A percentile compares a stretch with the other conserved stretches of the same genome.
Conservation (phyloP, 2,329 filamentous ascomycete species). For the Penicillium nordicum region DNA sequence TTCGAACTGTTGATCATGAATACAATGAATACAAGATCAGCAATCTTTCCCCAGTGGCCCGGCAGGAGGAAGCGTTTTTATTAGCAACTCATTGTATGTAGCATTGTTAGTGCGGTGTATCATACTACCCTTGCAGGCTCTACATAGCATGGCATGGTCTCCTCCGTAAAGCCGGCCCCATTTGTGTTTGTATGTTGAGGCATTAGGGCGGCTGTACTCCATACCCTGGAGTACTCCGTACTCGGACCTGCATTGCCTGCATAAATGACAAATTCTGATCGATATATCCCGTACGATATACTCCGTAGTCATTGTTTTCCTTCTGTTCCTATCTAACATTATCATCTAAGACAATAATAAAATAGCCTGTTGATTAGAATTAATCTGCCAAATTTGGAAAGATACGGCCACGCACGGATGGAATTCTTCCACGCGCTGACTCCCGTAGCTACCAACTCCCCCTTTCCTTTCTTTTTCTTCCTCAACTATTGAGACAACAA, state of each 20-base stretch:
- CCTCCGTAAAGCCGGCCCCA: not conserved
- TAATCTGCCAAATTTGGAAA: not conserved
- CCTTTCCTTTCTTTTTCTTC: not conserved
- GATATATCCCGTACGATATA: not conserved
- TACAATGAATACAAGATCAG: not conserved
- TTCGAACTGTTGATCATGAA: not conserved
- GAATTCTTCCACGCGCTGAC: not conserved
- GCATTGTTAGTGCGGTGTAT: not conserved
- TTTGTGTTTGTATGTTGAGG: not conserved
- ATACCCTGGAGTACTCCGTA: not conserved
- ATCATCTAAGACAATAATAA: not conserved
- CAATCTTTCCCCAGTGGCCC: not conserved
- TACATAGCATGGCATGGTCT: not conserved
- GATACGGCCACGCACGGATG: slow-evolving; percentile 2
- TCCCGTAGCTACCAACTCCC: not conserved
- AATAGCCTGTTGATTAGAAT: not conserved
- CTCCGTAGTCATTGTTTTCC: not conserved
- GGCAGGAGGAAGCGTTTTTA: not conserved
- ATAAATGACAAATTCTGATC: not conserved
- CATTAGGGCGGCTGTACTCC: not conserved
- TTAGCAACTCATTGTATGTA: not conserved
- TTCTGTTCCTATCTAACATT: not conserved
- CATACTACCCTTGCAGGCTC: not conserved
- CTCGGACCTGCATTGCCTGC: not conserved
- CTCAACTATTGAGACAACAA: not conserved